Evolutionary conservation across 2,329 filamentous ascomycete species (phyloP).

Genomic region (Clonostachys sp.): DNA sequence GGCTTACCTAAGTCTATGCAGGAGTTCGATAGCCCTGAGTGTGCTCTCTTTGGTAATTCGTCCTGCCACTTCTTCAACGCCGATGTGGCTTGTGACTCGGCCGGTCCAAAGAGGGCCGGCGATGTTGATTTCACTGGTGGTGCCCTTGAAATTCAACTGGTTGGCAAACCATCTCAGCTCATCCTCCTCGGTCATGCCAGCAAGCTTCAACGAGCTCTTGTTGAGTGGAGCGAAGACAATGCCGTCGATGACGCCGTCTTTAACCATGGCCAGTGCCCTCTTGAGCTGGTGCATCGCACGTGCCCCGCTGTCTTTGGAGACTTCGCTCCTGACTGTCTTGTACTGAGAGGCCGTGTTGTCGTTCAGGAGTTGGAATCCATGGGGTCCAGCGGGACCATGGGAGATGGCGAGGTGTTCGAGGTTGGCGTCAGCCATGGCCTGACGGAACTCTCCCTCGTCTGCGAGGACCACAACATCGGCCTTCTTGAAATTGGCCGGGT

Average conservation of each 20-base stretch:
- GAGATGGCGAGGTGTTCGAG: conserved; percentile 7
- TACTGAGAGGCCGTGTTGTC: conserved; percentile 12
- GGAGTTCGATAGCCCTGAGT: conserved; percentile 15
- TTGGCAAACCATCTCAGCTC: conserved; percentile 26
- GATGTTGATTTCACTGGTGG: conserved; percentile 25
- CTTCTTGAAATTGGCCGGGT: conserved; percentile 13
- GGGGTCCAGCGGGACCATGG: conserved; percentile 6
- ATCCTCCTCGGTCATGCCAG: conserved; percentile 25
- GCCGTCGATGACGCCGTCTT: conserved; percentile 16
- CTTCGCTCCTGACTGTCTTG: conserved; percentile 7
- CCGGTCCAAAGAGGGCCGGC: conserved; percentile 18
- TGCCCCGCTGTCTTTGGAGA: conserved; percentile 15
- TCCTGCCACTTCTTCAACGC: conserved; percentile 17
- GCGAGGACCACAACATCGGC: conserved; percentile 21
- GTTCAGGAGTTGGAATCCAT: conserved; percentile 17
- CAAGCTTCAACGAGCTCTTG: conserved; percentile 22
- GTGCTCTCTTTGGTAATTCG: conserved; percentile 16
- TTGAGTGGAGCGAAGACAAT: conserved; percentile 24
- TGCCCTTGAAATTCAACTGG: conserved; percentile 17
- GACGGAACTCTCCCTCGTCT: conserved; percentile 15
- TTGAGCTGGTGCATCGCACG: conserved; percentile 18
- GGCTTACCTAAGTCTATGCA: conserved; percentile 11
- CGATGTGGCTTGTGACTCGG: conserved; percentile 22
- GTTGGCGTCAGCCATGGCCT: conserved; percentile 12
- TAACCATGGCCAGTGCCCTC: conserved; percentile 15